phyloP scores from a whole-genome alignment of 2,329 filamentous ascomycete genomes.

The Neopestalotiopsis rosae region DNA sequence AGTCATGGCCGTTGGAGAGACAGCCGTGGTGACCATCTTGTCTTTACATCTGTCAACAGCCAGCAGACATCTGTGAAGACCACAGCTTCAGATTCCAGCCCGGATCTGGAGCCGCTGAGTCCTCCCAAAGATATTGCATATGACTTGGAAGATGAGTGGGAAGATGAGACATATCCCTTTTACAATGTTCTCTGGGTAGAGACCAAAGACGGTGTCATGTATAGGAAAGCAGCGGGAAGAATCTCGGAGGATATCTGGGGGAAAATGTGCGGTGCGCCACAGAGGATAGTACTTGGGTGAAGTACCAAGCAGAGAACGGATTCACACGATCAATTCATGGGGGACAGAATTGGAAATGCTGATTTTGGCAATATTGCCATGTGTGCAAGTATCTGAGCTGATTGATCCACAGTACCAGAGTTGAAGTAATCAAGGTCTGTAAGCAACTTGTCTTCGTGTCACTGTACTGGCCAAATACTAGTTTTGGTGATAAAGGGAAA shows the following conservation, averaged over 20 bases:
- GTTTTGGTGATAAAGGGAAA: no score
- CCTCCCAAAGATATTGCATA: not conserved
- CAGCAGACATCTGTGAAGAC: not conserved
- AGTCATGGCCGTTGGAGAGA: not conserved
- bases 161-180: not conserved
- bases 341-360: no score
- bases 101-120: not conserved
- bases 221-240: conserved; percentile 6
- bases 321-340: no score
- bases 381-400: no score
- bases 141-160: not conserved
- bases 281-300: not conserved
- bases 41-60: not conserved
- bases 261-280: not conserved
- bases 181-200: conserved; percentile 6
- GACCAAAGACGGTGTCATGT: not conserved
- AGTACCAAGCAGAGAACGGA: no score
- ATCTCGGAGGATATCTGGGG: conserved; percentile 1
- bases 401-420: no score
- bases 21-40: no score
- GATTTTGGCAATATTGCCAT: no score
- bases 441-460: no score
- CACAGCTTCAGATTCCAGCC: not conserved
- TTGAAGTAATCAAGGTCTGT: no score
- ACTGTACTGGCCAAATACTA: no score